phyloP scores from a whole-genome alignment of 371 early-diverging fungal species.

The Apophysomyces trapeziformis region DNA sequence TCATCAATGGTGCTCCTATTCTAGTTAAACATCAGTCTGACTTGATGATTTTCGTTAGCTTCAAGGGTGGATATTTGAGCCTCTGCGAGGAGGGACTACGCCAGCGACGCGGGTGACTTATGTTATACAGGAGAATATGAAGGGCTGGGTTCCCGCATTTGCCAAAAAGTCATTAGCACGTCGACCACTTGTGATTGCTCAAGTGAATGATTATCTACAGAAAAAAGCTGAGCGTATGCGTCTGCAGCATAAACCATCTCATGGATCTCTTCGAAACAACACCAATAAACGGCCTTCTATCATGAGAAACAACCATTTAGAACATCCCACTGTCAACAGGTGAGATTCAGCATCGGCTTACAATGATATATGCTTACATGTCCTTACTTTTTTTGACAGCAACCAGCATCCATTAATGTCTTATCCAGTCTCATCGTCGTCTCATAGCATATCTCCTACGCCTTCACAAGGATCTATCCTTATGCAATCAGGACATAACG shows the following conservation, averaged over 20 bases:
- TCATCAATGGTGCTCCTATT: background rate
- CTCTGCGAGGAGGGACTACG: slow-evolving; percentile 47
- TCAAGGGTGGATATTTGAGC: slow-evolving; percentile 73
- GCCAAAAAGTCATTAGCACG: slow-evolving; percentile 67
- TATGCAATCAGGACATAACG: background rate
- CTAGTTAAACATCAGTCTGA: background rate
- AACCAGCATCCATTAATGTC: background rate
- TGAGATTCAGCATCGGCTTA: background rate
- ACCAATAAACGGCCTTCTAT: slow-evolving; percentile 38
- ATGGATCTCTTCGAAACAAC: slow-evolving; percentile 15
- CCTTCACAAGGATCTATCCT: slow-evolving; percentile 29
- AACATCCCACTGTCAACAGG: background rate
- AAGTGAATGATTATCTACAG: slow-evolving; percentile 67
- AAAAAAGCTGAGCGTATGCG: slow-evolving; percentile 61
- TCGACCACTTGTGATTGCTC: slow-evolving; percentile 66
- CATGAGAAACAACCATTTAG: slow-evolving; percentile 18
- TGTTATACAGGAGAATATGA: slow-evolving; percentile 52
- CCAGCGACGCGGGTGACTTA: slow-evolving; percentile 67
- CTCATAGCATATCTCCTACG: slow-evolving; percentile 3
- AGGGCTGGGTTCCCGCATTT: slow-evolving; percentile 69
- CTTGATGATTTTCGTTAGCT: slow-evolving; percentile 21
- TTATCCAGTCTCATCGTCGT: background rate
- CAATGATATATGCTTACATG: background rate
- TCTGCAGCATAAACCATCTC: slow-evolving; percentile 27
- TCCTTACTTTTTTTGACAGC: background rate